Evolutionary conservation across 1,139 yeast genomes (phyloP).

Genomic region (Debaryomycetaceae sp.): DNA sequence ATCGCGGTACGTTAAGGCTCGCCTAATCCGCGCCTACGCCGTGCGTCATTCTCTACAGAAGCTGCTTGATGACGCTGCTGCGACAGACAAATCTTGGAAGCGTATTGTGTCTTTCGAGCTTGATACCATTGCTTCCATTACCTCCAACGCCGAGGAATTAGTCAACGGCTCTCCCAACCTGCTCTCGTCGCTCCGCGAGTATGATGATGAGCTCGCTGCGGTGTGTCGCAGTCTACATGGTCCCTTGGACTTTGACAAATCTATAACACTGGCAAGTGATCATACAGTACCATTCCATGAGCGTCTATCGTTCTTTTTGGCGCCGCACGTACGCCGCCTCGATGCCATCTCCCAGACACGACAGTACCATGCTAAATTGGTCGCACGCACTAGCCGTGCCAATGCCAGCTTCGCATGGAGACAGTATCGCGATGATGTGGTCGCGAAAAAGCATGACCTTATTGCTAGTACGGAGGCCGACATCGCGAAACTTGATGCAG

Average conservation of each 20-base stretch:
- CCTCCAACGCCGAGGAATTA: constrained; percentile 23
- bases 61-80: constrained; percentile 17
- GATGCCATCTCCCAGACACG: constrained; percentile 18
- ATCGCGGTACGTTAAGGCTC: constrained; percentile 18
- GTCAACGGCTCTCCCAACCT: constrained; percentile 11
- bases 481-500: constrained; percentile 16
- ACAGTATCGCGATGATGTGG: constrained; percentile 16
- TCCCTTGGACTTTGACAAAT: constrained; percentile 23
- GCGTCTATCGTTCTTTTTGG: constrained; percentile 17
- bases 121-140: constrained; percentile 23
- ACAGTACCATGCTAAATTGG: constrained; percentile 17
- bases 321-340: constrained; percentile 16
- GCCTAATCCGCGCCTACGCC: constrained; percentile 21
- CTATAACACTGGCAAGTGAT: constrained; percentile 1
- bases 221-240: constrained; percentile 19
- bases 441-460: constrained; percentile 14
- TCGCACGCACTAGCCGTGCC: constrained; percentile 13
- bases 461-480: constrained; percentile 15
- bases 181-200: constrained; percentile 13
- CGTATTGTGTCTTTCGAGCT: constrained; percentile 22
- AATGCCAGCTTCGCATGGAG: constrained; percentile 25
- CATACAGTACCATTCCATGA: constrained; percentile 19
- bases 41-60: constrained; percentile 17
- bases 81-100: constrained; percentile 26
- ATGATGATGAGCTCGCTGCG: constrained; percentile 19